Evolutionary conservation across 2,329 filamentous ascomycete genomes (phyloP).

Genomic region (Penicillium capsulatum): DNA sequence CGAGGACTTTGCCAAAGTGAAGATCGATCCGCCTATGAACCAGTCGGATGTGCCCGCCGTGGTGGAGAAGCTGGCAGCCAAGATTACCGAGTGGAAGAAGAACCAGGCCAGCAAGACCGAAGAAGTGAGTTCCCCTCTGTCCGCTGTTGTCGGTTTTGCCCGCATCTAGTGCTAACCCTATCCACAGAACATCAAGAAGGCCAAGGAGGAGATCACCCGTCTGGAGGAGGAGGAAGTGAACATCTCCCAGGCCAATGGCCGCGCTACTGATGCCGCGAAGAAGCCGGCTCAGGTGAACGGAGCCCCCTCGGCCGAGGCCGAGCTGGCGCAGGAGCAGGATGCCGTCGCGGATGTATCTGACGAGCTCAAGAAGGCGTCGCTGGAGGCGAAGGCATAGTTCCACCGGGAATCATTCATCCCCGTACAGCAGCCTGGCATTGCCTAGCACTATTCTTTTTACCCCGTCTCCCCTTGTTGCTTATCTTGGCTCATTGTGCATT

Average conservation of each 20-base stretch:
- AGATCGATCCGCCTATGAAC: constrained; percentile 82
- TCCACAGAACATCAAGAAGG: constrained; percentile 87
- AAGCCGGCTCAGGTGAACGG: constrained; percentile 55
- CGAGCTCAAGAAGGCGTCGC: constrained; percentile 57
- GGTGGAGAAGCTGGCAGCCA: constrained; percentile 85
- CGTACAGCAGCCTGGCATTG: constrained; percentile 20
- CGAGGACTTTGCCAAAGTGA: constrained; percentile 79
- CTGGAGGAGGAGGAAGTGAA: constrained; percentile 67
- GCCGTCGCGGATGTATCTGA: constrained; percentile 56
- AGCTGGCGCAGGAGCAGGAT: constrained; percentile 55
- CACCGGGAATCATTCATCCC: not conserved
- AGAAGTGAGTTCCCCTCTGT: constrained; percentile 60
- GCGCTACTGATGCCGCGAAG: constrained; percentile 50
- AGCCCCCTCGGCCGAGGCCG: constrained; percentile 50
- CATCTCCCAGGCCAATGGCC: constrained; percentile 40
- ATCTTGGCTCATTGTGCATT: constrained; percentile 19
- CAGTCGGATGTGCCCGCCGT: constrained; percentile 73
- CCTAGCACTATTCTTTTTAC: constrained; percentile 24
- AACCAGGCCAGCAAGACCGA: constrained; percentile 87
- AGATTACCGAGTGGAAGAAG: constrained; percentile 84
- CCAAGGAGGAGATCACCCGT: constrained; percentile 88
- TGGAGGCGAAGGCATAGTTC: constrained; percentile 52
- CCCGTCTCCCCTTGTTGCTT: constrained; percentile 20
- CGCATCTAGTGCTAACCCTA: constrained; percentile 11
- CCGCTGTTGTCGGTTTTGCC: not conserved